Conservation (phyloP, 768 basidiomycete genomes). For the Dendrothele bispora region DNA sequence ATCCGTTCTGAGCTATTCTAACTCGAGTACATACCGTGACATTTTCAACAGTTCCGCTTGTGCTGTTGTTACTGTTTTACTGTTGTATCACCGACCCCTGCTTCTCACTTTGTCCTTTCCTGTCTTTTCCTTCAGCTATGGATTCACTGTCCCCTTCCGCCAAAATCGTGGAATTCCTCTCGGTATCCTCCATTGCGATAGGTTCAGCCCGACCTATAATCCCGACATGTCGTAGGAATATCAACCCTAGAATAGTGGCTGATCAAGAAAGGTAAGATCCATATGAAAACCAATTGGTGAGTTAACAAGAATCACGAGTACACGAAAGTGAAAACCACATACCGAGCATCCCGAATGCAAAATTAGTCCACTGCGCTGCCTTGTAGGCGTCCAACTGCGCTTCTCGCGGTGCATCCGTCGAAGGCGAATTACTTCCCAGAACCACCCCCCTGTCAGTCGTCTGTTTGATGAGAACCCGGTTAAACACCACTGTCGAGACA, state of each 20-base stretch:
- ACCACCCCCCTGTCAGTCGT: constrained; percentile 31
- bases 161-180: no score
- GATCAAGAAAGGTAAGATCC: no score
- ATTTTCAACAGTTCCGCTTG: no score
- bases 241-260: constrained; percentile 7
- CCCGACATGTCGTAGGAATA: constrained; percentile 10
- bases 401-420: constrained; percentile 27
- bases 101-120: no score
- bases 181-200: no score
- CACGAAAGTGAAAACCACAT: not conserved
- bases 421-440: constrained; percentile 18
- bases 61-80: no score
- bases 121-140: no score
- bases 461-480: constrained; percentile 42
- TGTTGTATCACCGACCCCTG: no score
- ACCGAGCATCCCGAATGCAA: constrained; percentile 65
- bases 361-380: constrained; percentile 64
- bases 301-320: not conserved
- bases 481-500: constrained; percentile 70
- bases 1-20: no score
- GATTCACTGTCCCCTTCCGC: no score
- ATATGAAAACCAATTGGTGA: not conserved
- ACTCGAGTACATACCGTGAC: no score
- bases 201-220: no score
- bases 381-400: constrained; percentile 55